These are phyloP conservation scores for Quercus dentata DNA, from an alignment of 306 rosid species.

Conservation along the genomic window DNA sequence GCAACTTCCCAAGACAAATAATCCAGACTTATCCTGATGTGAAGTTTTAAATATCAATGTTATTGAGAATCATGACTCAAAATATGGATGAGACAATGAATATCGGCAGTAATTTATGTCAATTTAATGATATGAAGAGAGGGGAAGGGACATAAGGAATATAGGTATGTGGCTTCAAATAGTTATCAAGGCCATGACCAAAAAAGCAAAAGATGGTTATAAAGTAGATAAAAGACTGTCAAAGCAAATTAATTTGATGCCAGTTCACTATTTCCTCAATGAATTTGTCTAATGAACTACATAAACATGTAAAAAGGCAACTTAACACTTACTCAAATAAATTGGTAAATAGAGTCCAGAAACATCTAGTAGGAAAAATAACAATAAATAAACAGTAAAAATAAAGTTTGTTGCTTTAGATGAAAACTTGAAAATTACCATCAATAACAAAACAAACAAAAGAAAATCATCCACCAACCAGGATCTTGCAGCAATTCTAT, in stretches of 20 bases:
- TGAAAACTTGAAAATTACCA: background rate
- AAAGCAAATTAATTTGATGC: background rate
- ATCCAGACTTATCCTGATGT: background rate
- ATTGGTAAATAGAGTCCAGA: background rate
- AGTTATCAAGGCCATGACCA: background rate
- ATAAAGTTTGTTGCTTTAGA: background rate
- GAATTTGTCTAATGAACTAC: background rate
- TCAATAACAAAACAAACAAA: background rate
- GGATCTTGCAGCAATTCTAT: background rate
- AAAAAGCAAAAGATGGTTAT: background rate
- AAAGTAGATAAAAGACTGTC: background rate
- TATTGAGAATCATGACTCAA: background rate
- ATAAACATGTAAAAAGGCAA: background rate
- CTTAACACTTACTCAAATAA: background rate
- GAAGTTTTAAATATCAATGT: background rate
- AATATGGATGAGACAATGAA: background rate
- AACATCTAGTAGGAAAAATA: background rate
- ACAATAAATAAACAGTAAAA: background rate
- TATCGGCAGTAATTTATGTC: no score
- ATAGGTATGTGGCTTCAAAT: background rate
- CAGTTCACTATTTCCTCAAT: background rate
- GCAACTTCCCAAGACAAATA: background rate
- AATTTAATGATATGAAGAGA: background rate
- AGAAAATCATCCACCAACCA: background rate
- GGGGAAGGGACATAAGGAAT: background rate